phyloP scores from a whole-genome alignment of 129 eudicot genomes.

The Apium graveolens region DNA sequence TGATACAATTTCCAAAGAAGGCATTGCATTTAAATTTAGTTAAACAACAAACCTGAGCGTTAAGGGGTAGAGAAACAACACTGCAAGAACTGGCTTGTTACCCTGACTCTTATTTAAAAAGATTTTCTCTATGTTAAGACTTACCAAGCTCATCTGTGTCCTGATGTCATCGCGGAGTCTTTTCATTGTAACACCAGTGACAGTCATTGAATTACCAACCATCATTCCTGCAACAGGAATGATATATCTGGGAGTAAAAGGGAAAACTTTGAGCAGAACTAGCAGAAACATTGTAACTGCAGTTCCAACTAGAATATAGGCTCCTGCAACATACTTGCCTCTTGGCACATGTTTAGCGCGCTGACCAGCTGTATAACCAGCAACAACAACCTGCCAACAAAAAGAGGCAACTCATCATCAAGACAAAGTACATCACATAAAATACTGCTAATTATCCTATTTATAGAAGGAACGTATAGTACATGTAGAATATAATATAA shows the following conservation, averaged over 20 bases:
- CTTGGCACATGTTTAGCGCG: slow-evolving; percentile 89
- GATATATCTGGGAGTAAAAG: slow-evolving; percentile 85
- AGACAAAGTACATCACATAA: neutral
- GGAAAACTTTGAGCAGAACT: slow-evolving; percentile 64
- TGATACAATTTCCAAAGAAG: too few species aligned
- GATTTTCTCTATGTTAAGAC: slow-evolving; percentile 1
- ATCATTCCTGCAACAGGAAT: slow-evolving; percentile 94
- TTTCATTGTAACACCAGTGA: slow-evolving; percentile 94
- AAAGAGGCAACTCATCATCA: neutral
- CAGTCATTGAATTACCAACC: slow-evolving; percentile 94
- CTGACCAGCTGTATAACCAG: slow-evolving; percentile 90
- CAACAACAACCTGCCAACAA: slow-evolving; percentile 53
- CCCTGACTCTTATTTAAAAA: too few species aligned
- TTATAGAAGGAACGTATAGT: too few species aligned
- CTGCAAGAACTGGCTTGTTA: too few species aligned
- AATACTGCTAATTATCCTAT: too few species aligned
- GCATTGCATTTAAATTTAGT: too few species aligned
- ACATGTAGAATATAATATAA: too few species aligned
- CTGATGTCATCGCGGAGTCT: slow-evolving; percentile 82
- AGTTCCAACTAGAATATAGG: slow-evolving; percentile 70
- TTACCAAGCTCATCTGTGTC: slow-evolving; percentile 66
- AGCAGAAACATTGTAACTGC: slow-evolving; percentile 58
- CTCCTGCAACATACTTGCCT: slow-evolving; percentile 78
- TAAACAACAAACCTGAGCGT: too few species aligned
- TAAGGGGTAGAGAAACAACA: too few species aligned